These are phyloP conservation scores for Salix exigua DNA, from an alignment of 345 rosid species.

Conservation along the genomic window DNA sequence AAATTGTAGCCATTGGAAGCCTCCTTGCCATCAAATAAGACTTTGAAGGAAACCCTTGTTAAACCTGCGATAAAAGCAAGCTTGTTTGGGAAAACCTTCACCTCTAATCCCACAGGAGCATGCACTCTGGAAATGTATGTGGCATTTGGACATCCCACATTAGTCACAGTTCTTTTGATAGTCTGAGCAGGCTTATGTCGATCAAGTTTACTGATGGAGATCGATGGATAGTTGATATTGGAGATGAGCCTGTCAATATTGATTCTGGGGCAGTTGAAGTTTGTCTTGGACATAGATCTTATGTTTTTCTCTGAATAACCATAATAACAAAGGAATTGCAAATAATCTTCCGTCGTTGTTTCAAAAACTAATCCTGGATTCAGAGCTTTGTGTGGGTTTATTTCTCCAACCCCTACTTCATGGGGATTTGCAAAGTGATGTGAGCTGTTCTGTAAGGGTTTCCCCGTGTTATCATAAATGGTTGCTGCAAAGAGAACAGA, in stretches of 20 bases:
- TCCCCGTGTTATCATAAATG: constrained; percentile 39
- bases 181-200: constrained; percentile 17
- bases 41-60: constrained; percentile 36
- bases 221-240: constrained; percentile 65
- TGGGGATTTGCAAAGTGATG: constrained; percentile 46
- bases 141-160: constrained; percentile 50
- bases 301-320: constrained; percentile 57
- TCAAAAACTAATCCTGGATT: constrained; percentile 74
- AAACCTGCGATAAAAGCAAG: constrained; percentile 33
- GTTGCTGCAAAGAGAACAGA: constrained; percentile 41
- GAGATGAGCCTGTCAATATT: constrained; percentile 42
- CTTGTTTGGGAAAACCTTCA: constrained; percentile 48
- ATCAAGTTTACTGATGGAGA: constrained; percentile 53
- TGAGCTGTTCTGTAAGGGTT: constrained; percentile 47
- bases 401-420: constrained; percentile 70
- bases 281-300: constrained; percentile 36
- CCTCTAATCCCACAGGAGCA: constrained; percentile 48
- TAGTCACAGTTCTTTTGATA: constrained; percentile 50
- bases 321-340: constrained; percentile 53
- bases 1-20: constrained; percentile 53
- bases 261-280: constrained; percentile 48
- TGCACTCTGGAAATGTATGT: constrained; percentile 43
- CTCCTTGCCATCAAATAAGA: constrained; percentile 40
- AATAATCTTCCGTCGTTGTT: constrained; percentile 47
- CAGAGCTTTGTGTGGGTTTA: constrained; percentile 52